Conservation (phyloP, 2,329 filamentous ascomycete genomes). For the Pseudonectria buxi region DNA sequence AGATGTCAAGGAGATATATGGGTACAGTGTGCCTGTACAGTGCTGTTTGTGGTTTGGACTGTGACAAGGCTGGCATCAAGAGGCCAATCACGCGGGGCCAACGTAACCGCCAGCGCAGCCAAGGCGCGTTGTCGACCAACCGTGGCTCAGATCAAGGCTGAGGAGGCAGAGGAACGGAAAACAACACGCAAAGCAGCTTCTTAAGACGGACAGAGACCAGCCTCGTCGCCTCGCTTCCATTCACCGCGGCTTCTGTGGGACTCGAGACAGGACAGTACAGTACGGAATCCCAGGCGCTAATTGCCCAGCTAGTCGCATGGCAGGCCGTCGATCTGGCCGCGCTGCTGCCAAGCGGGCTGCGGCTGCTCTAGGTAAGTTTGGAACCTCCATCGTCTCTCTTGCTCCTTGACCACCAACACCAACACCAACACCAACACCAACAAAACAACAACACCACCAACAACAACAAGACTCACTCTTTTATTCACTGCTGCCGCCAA, state of each 20-base stretch:
- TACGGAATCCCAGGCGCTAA: constrained; percentile 1
- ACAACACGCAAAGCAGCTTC: neutral
- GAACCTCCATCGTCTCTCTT: constrained; percentile 6
- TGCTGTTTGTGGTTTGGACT: neutral
- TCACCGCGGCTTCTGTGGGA: too few species aligned
- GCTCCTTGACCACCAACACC: constrained; percentile 2
- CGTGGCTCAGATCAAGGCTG: constrained; percentile 15
- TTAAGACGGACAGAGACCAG: too few species aligned
- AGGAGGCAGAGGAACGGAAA: neutral
- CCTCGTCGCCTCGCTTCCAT: too few species aligned
- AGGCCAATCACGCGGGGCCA: constrained; percentile 20
- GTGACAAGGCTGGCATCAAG: neutral
- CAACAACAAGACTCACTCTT: too few species aligned
- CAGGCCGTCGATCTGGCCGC: constrained; percentile 44
- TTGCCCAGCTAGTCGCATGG: constrained; percentile 23
- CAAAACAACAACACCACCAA: too few species aligned
- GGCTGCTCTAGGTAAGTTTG: constrained; percentile 43
- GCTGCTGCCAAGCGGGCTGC: constrained; percentile 48
- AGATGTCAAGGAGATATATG: neutral
- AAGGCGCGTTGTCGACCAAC: constrained; percentile 19
- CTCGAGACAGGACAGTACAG: too few species aligned
- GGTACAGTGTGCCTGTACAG: constrained; percentile 11
- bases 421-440: too few species aligned
- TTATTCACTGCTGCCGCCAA: too few species aligned
- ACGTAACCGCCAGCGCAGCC: constrained; percentile 8